Evolutionary conservation across 2,329 filamentous ascomycete genomes (phyloP), one percentile per base, ranked within the genome.

Genomic region (Ascomycota sp.): DNA sequence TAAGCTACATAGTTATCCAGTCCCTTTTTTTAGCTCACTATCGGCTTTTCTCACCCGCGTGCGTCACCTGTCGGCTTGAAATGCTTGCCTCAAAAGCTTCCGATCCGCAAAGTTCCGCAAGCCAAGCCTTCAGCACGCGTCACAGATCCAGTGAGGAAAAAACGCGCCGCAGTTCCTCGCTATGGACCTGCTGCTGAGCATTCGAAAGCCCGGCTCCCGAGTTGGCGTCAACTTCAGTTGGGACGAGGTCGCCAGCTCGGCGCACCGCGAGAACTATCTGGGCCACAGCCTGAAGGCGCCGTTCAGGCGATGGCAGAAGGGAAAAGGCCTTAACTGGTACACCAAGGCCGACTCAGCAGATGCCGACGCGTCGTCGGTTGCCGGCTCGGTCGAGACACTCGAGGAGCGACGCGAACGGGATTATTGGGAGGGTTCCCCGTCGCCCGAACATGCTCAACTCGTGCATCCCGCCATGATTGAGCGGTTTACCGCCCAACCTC

Each of bases 201-300:
- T 98, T 36, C 81, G 85, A 46, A 95, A 98, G 56, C 57, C 64
- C 12, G 86, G 92, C 51, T 89, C 82, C 43, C 76, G 89, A 40
- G 89, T 89, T 45, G 89, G 89, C 47, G 78, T 78, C 53, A 83
- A 94, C 52, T 98, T 98, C 60, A 85, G 75, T 56, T 95, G 89
- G 89, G 79, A 86, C 39, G 83, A 94, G 41, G 86, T 98, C 46
- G 76, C 86, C 49, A 72, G 63, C 39, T 91, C 83, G 29, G 59
- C 67, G 17, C 85, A 93, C 46, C 83, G 89, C 51, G 85, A 98
- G 53, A 93, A 75, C 44, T 75, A 72, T 51, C 75, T 94, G 7
- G 85, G 85, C 30, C 85, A 94, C 57, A 89, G 79, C 34, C 56
- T 94, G 34, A 93, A 86, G 62, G 85, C 85, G 0, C 81, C 85